Conservation (phyloP, 768 basidiomycete species). For the Multifurca ochricompacta region DNA sequence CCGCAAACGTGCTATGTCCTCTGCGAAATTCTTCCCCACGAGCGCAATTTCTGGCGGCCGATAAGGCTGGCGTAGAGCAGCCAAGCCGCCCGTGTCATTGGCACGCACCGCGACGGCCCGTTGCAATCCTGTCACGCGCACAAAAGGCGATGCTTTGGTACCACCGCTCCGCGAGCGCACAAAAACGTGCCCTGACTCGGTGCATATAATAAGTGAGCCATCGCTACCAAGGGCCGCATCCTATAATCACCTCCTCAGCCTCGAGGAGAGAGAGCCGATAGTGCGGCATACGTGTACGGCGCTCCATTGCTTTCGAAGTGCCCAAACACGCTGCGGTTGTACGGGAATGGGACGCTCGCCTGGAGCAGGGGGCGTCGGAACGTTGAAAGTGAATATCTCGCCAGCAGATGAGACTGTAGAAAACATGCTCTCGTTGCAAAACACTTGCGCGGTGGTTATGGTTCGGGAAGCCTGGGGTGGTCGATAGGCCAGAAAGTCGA, state of each 20-base stretch:
- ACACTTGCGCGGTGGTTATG: constrained; percentile 71
- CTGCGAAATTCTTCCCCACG: constrained; percentile 46
- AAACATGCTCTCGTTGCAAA: constrained; percentile 69
- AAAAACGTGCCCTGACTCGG: constrained; percentile 91
- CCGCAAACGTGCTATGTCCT: constrained; percentile 58
- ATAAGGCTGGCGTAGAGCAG: constrained; percentile 72
- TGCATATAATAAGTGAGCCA: constrained; percentile 85
- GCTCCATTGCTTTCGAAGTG: constrained; percentile 77
- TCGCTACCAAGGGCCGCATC: constrained; percentile 88
- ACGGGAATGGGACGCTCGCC: constrained; percentile 43
- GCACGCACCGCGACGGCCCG: constrained; percentile 79
- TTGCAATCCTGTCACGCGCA: constrained; percentile 72
- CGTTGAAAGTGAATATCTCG: constrained; percentile 82
- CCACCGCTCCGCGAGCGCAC: constrained; percentile 55
- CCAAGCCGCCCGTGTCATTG: constrained; percentile 80
- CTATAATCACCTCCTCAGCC: constrained; percentile 29
- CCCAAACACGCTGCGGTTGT: constrained; percentile 82
- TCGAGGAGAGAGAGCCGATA: not conserved
- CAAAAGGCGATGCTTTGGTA: constrained; percentile 63
- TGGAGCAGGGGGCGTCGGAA: constrained; percentile 24
- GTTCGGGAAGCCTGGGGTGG: constrained; percentile 70
- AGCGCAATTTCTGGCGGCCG: constrained; percentile 47
- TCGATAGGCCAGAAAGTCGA: constrained; percentile 48
- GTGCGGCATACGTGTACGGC: constrained; percentile 54
- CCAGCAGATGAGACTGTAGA: constrained; percentile 79